Conservation (phyloP, 768 basidiomycete genomes). For the Leccinum rimulosum region DNA sequence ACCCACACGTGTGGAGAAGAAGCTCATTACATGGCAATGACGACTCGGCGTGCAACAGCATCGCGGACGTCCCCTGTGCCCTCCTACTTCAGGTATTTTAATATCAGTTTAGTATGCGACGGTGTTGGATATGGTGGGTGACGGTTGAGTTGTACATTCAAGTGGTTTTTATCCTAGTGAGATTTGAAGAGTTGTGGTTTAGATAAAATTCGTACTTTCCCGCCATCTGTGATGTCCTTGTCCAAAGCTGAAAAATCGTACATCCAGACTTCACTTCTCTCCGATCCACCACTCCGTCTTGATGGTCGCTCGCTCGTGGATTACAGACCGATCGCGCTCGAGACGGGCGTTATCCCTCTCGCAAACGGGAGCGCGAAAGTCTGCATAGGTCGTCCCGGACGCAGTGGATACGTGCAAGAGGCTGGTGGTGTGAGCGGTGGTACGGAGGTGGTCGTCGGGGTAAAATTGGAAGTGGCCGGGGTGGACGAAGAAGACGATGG, state of each 20-base stretch:
- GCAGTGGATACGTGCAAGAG: conserved; percentile 71
- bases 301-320: conserved; percentile 72
- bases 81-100: too few relatives aligned
- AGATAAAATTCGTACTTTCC: background rate
- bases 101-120: too few relatives aligned
- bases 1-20: background rate
- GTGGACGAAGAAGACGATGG: conserved; percentile 48
- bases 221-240: conserved; percentile 19
- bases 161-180: too few relatives aligned
- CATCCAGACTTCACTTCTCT: conserved; percentile 62
- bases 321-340: conserved; percentile 67
- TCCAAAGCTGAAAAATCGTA: conserved; percentile 83
- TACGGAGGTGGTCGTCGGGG: conserved; percentile 76
- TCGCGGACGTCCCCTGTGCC: background rate
- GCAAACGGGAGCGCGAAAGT: conserved; percentile 84
- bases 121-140: too few relatives aligned
- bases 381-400: conserved; percentile 63
- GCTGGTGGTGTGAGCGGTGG: conserved; percentile 73
- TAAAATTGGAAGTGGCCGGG: conserved; percentile 74
- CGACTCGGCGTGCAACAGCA: background rate
- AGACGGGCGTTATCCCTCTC: conserved; percentile 75
- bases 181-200: too few relatives aligned
- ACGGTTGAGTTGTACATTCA: too few relatives aligned
- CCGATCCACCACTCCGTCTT: conserved; percentile 59
- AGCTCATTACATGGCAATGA: background rate